phyloP scores from a whole-genome alignment of 2,329 filamentous ascomycete species.

The Cladorrhinum sp. region DNA sequence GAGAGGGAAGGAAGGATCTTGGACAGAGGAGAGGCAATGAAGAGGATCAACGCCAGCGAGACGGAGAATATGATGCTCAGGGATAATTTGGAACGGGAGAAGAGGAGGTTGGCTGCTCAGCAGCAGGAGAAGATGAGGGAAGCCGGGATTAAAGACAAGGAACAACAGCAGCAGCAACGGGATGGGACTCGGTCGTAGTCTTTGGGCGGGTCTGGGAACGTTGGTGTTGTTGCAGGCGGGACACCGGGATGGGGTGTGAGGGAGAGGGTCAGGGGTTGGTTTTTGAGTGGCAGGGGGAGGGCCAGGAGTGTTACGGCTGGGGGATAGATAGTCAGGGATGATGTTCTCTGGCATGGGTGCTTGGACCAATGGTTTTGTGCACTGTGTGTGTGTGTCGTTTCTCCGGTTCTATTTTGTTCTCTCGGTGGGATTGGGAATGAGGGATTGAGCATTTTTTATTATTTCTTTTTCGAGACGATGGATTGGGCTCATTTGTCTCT shows the following conservation, averaged over 20 bases:
- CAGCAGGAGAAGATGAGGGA: not conserved
- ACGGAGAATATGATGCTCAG: conserved; percentile 25
- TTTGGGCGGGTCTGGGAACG: not conserved
- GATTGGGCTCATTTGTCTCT: too few species aligned
- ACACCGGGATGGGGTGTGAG: not conserved
- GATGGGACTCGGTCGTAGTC: not conserved
- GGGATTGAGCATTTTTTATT: too few species aligned
- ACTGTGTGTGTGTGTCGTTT: too few species aligned
- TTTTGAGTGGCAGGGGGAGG: not conserved
- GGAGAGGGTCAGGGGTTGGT: not conserved
- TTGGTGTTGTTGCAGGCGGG: not conserved
- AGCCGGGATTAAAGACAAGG: not conserved
- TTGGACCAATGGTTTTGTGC: too few species aligned
- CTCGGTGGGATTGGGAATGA: too few species aligned
- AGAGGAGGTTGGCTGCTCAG: conserved; percentile 15
- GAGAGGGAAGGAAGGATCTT: conserved; percentile 83
- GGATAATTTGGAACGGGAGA: conserved; percentile 28
- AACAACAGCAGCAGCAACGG: not conserved
- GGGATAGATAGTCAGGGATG: too few species aligned
- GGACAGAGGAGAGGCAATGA: conserved; percentile 78
- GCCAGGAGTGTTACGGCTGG: not conserved
- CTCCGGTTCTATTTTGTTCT: too few species aligned
- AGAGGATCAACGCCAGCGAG: conserved; percentile 46
- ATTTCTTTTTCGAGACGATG: too few species aligned
- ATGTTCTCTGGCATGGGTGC: too few species aligned